Evolutionary conservation across 805 yeast species (phyloP), one percentile per base, ranked within the genome.

Genomic region (Debaryomyces hansenii): DNA sequence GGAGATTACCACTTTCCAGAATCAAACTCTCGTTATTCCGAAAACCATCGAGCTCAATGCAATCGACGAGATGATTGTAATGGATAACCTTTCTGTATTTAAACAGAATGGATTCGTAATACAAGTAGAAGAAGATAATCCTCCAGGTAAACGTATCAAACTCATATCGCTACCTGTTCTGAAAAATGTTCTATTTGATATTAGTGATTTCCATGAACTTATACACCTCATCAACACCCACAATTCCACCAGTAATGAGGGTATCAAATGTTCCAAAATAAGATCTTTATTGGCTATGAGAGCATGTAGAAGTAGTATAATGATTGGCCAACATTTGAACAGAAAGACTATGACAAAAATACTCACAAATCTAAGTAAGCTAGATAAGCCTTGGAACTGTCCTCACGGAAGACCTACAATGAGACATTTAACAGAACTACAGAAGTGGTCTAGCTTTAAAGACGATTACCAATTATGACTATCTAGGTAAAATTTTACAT

Each of bases 361-460:
- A 2, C 91, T 94, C 5, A 61, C 69, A 27, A 78, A 90, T 57
- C 69, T 94, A 43, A 80, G 92, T 10, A 69, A 63, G 0, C 71
- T 94, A 33, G 91, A 90, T 50, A 88, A 89, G 60, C 99, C 99
- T 0, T 94, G 99, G 99, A 86, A 85, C 56, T 83, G 90, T 59
- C 99, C 99, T 0, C 99, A 94, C 66, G 99, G 99, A 0, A 72
- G 99, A 52, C 99, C 99, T 0, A 94, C 99, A 1, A 83, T 94
- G 86, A 77, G 99, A 45, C 97, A 92, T 64, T 71, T 92, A 48
- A 80, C 84, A 49, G 90, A 87, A 46, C 58, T 85, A 28, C 55
- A 60, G 18, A 44, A 52, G 16, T 53, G 60, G 58, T 44, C 49
- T 9, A 31, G 44, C 15, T 53, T 50, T 37, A 37, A 38, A 18